Conservation (phyloP, 805 yeast species). For the Blastobotrys chiropterorum region DNA sequence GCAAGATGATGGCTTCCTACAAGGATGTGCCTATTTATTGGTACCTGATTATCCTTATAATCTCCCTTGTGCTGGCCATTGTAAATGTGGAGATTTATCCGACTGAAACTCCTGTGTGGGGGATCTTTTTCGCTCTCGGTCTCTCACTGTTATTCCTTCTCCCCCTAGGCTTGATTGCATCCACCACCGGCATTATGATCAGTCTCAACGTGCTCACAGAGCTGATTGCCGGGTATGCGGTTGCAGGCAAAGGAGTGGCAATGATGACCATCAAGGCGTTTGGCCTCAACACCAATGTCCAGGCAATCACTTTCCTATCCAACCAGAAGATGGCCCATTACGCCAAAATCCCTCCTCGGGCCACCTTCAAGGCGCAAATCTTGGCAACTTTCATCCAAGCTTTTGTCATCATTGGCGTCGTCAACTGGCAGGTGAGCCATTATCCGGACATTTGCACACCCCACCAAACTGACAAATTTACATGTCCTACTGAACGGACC, state of each 20-base stretch:
- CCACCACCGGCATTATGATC: conserved; percentile 52
- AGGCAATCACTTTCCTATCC: conserved; percentile 51
- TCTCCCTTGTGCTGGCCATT: conserved; percentile 32
- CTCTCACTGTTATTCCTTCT: conserved; percentile 52
- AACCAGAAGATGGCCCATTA: conserved; percentile 47
- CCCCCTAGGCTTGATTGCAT: conserved; percentile 55
- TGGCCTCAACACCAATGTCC: conserved; percentile 42
- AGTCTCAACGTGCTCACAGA: conserved; percentile 60
- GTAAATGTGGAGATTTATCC: conserved; percentile 19
- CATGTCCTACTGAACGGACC: conserved; percentile 35
- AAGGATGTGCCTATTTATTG: conserved; percentile 48
- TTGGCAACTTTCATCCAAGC: conserved; percentile 36
- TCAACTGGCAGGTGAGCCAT: conserved; percentile 30
- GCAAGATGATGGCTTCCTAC: conserved; percentile 42
- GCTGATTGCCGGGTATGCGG: conserved; percentile 56
- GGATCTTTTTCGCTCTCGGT: conserved; percentile 44
- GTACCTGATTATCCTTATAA: conserved; percentile 42
- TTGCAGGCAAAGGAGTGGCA: conserved; percentile 43
- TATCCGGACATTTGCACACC: conserved; percentile 26
- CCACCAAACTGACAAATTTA: conserved; percentile 29
- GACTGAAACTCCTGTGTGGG: conserved; percentile 37
- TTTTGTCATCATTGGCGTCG: conserved; percentile 25
- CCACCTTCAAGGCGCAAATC: conserved; percentile 37
- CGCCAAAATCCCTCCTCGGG: conserved; percentile 37
- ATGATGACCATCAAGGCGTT: conserved; percentile 34